Conservation (phyloP, 257 asterid genomes). For the Gynochthodes officinalis region DNA sequence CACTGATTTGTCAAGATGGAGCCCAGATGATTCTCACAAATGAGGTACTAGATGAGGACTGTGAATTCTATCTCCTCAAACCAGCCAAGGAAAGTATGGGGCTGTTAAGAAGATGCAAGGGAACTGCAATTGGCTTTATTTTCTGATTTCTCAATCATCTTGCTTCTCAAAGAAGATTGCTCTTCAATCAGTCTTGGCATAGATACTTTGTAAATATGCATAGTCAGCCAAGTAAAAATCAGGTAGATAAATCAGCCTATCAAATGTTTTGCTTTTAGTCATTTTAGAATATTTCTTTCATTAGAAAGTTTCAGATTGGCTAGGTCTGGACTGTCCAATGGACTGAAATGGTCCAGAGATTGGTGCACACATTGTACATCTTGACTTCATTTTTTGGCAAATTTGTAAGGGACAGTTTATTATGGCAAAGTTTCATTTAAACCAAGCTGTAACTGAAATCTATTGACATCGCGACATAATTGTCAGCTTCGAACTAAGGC, state of each 20-base stretch:
- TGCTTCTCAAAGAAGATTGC: neutral
- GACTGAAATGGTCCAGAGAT: slow-evolving; percentile 8
- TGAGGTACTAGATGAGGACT: neutral
- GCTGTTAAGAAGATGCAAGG: neutral
- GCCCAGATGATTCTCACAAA: neutral
- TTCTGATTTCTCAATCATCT: neutral
- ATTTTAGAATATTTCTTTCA: neutral
- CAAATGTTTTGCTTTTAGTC: neutral
- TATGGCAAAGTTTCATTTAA: too few relatives aligned
- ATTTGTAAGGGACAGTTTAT: neutral
- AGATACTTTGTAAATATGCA: slow-evolving; percentile 1
- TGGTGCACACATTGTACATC: neutral
- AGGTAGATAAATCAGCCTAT: slow-evolving; percentile 25
- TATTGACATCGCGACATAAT: too few relatives aligned
- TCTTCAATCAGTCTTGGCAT: neutral
- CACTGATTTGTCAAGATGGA: slow-evolving; percentile 28
- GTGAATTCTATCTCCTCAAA: neutral
- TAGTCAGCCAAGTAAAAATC: slow-evolving; percentile 1
- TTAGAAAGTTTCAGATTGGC: neutral
- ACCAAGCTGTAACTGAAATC: too few relatives aligned
- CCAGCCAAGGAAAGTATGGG: neutral
- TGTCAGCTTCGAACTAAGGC: too few relatives aligned
- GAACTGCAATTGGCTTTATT: neutral
- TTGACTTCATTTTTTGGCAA: slow-evolving; percentile 6
- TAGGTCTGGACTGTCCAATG: neutral